Evolutionary conservation across 306 rosid species (phyloP).

Genomic region (Vigna radiata): DNA sequence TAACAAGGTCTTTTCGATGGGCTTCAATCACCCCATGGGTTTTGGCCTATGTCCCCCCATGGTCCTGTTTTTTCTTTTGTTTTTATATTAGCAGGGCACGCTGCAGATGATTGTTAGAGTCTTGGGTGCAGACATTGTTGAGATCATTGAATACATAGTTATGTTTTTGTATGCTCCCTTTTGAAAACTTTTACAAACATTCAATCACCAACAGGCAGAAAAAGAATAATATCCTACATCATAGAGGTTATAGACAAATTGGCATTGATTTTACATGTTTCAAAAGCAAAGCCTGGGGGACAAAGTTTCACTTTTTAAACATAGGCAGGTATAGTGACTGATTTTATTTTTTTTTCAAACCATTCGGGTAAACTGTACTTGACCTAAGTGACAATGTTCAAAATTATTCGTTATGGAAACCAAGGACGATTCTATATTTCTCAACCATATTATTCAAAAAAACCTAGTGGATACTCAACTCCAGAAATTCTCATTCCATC

Average conservation of each 20-base stretch:
- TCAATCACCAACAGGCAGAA: neutral
- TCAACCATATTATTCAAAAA: neutral
- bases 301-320: neutral
- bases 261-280: neutral
- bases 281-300: neutral
- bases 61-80: too few relatives aligned
- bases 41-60: too few relatives aligned
- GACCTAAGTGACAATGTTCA: neutral
- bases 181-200: neutral
- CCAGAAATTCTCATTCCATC: neutral
- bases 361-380: neutral
- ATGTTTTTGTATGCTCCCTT: too few relatives aligned
- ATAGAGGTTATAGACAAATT: neutral
- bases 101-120: too few relatives aligned
- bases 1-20: too few relatives aligned
- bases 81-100: too few relatives aligned
- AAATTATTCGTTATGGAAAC: neutral
- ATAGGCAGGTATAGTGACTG: neutral
- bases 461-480: neutral
- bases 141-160: too few relatives aligned
- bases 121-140: too few relatives aligned
- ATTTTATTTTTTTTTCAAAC: neutral
- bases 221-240: neutral
- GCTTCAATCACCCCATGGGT: too few relatives aligned
- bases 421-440: neutral